Evolutionary conservation across 495 filamentous ascomycete genomes (phyloP).

Genomic region (Friedmanniomyces simplex): DNA sequence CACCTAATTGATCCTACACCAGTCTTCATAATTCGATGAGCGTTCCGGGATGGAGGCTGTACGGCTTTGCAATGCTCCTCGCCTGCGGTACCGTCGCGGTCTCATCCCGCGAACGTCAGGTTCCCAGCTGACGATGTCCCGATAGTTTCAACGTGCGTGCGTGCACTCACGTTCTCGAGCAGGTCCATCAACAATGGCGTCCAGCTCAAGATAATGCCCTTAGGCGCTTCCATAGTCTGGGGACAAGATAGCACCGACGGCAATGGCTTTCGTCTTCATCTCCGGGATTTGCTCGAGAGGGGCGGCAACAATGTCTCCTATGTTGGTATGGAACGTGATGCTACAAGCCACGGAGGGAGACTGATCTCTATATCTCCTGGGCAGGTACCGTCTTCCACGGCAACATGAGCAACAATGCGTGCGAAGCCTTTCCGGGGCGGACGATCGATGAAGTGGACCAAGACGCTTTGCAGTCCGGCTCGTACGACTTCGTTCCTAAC

Average conservation of each 20-base stretch:
- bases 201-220: conserved; percentile 8
- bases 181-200: conserved; percentile 1
- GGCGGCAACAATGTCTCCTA: conserved; percentile 4
- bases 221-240: conserved; percentile 7
- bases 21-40: too few species aligned
- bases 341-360: background rate
- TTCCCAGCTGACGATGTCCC: too few species aligned
- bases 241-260: conserved; percentile 3
- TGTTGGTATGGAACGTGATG: background rate
- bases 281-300: background rate
- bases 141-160: too few species aligned
- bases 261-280: conserved; percentile 8
- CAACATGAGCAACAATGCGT: conserved; percentile 7
- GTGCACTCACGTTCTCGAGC: background rate
- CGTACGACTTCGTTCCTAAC: background rate
- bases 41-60: too few species aligned
- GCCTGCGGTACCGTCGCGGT: too few species aligned
- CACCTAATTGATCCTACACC: too few species aligned
- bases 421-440: conserved; percentile 3
- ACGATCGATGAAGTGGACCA: background rate
- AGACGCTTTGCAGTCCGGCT: background rate
- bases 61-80: too few species aligned
- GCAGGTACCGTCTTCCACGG: background rate
- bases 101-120: too few species aligned
- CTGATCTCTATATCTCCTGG: background rate